Evolutionary conservation across 2,329 filamentous ascomycete species (phyloP).

Genomic region (Neonectria neomacrospora): DNA sequence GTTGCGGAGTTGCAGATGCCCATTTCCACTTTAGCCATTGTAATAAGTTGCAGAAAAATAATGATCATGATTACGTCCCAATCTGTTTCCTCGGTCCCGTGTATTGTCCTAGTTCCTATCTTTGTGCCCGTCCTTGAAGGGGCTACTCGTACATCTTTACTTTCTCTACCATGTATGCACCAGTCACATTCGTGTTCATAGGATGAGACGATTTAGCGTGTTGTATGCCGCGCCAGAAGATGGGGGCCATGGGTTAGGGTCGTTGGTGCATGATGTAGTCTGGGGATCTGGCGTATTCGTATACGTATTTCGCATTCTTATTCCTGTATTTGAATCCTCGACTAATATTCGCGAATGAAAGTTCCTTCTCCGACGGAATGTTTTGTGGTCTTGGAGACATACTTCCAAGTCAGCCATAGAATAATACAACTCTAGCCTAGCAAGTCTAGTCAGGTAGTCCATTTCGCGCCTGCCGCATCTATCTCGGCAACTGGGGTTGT

Average conservation of each 20-base stretch:
- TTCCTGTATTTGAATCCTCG: neutral
- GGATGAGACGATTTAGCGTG: constrained; percentile 13
- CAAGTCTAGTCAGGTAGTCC: neutral
- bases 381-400: no score
- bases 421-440: neutral
- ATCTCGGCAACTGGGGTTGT: neutral
- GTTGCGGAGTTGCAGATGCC: constrained; percentile 8
- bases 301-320: constrained; percentile 27
- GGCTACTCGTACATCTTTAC: neutral
- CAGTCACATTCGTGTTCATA: neutral
- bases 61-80: constrained; percentile 25
- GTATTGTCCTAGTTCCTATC: no score
- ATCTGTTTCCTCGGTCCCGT: neutral
- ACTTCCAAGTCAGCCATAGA: no score
- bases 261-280: neutral
- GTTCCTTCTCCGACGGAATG: neutral
- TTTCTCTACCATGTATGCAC: neutral
- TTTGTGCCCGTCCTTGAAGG: neutral
- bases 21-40: constrained; percentile 23
- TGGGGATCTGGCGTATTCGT: constrained; percentile 21
- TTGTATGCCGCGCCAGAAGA: constrained; percentile 1
- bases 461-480: neutral
- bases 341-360: constrained; percentile 4
- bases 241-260: constrained; percentile 13
- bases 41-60: constrained; percentile 36